Evolutionary conservation across 169 alveolate genomes (phyloP).

Genomic region (Toxoplasma gondii): DNA sequence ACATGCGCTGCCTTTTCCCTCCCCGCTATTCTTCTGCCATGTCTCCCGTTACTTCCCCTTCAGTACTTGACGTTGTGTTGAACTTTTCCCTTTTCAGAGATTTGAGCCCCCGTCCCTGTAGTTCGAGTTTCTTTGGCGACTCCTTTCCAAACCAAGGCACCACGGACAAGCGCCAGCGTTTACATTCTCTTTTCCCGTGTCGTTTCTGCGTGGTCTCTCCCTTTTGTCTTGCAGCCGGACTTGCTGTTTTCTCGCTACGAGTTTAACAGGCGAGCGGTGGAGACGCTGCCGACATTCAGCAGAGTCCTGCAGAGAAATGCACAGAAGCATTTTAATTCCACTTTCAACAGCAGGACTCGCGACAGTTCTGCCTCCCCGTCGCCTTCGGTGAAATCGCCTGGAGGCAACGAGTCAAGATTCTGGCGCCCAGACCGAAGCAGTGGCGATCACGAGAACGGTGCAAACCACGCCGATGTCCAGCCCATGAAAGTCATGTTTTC

Average conservation of each 20-base stretch:
- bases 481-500: background rate
- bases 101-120: too few relatives aligned
- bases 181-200: too few relatives aligned
- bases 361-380: background rate
- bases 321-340: background rate
- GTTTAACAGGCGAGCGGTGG: constrained; percentile 1
- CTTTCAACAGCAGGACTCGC: background rate
- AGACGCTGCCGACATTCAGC: constrained; percentile 21
- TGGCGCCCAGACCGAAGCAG: background rate
- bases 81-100: too few relatives aligned
- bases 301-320: constrained; percentile 22
- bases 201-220: too few relatives aligned
- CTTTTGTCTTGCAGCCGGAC: background rate
- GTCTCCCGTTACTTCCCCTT: too few relatives aligned
- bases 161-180: too few relatives aligned
- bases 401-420: background rate
- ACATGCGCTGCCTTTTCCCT: too few relatives aligned
- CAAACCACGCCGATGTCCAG: background rate
- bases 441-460: background rate
- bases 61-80: too few relatives aligned
- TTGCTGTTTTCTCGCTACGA: constrained; percentile 16
- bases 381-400: background rate
- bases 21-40: too few relatives aligned
- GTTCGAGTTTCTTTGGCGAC: too few relatives aligned
- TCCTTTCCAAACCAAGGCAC: too few relatives aligned